Evolutionary conservation across 352 stramenopile genomes (phyloP).

Genomic region (Bremia lactucae): DNA sequence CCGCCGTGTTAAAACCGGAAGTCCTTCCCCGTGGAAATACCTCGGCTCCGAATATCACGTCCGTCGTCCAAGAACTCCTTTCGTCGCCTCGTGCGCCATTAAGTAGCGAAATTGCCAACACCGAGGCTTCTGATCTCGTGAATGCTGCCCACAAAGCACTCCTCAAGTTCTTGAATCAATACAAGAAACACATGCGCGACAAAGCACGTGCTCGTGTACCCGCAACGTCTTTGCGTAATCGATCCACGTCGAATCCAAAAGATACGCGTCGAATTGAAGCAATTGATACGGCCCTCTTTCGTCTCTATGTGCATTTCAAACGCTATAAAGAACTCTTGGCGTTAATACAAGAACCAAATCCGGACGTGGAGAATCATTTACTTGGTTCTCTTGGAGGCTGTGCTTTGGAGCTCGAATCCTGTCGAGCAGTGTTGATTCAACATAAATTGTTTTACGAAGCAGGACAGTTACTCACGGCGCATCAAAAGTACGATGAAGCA

Average conservation of each 20-base stretch:
- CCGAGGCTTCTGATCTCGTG: slow-evolving; percentile 44
- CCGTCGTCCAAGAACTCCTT: slow-evolving; percentile 66
- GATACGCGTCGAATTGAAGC: slow-evolving; percentile 68
- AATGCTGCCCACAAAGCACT: slow-evolving; percentile 55
- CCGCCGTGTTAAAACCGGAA: slow-evolving; percentile 70
- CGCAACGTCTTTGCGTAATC: slow-evolving; percentile 23
- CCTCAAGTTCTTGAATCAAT: slow-evolving; percentile 70
- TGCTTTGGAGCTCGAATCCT: slow-evolving; percentile 56
- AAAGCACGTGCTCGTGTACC: slow-evolving; percentile 35
- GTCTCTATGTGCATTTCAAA: slow-evolving; percentile 69
- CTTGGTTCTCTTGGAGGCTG: slow-evolving; percentile 30
- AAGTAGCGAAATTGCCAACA: slow-evolving; percentile 45
- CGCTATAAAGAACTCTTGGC: slow-evolving; percentile 68
- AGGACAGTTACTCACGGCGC: slow-evolving; percentile 51
- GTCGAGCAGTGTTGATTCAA: slow-evolving; percentile 51
- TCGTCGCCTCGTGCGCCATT: slow-evolving; percentile 35
- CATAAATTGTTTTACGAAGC: slow-evolving; percentile 77
- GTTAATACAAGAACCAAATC: slow-evolving; percentile 63
- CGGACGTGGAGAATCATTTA: slow-evolving; percentile 32
- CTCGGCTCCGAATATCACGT: slow-evolving; percentile 63
- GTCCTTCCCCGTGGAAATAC: slow-evolving; percentile 66
- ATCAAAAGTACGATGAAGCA: slow-evolving; percentile 55
- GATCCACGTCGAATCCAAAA: slow-evolving; percentile 41
- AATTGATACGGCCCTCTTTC: slow-evolving; percentile 78
- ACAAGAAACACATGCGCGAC: slow-evolving; percentile 78